Conservation (phyloP, 495 filamentous ascomycete genomes). For the Xylaria telfairii region DNA sequence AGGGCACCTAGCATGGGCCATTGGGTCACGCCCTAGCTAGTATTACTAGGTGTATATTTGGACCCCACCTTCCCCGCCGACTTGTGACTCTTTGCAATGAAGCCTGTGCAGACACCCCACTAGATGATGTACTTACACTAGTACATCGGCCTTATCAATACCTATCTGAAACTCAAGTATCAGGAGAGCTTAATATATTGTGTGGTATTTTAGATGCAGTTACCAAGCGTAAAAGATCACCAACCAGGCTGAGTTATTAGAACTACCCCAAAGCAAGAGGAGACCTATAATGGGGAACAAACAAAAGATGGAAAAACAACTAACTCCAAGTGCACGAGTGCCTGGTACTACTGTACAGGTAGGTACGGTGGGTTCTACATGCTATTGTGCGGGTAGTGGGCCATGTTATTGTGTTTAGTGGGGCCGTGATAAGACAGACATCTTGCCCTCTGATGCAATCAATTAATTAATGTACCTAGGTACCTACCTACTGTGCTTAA, state of each 20-base stretch:
- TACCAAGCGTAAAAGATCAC: neutral
- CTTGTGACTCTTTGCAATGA: slow-evolving; percentile 18
- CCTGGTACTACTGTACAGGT: too few relatives aligned
- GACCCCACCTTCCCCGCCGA: slow-evolving; percentile 19
- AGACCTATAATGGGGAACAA: neutral
- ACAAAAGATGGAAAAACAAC: neutral
- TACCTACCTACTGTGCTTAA: neutral
- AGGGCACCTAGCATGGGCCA: neutral
- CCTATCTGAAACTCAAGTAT: neutral
- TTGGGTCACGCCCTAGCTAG: slow-evolving; percentile 1
- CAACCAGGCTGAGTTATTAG: neutral
- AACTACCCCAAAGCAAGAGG: neutral
- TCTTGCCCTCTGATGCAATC: slow-evolving; percentile 16
- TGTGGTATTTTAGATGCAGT: neutral
- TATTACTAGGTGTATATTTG: neutral
- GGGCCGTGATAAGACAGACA: neutral
- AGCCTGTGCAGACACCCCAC: neutral
- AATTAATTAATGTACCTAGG: too few relatives aligned
- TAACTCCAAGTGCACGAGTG: neutral
- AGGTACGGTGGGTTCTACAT: neutral
- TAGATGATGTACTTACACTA: neutral
- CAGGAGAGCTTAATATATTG: neutral
- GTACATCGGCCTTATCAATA: neutral
- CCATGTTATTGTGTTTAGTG: neutral
- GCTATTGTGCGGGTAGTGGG: neutral